Evolutionary conservation across 257 asterid species (phyloP), one percentile per base, ranked within the genome.

Genomic region (Solanum virginianum): DNA sequence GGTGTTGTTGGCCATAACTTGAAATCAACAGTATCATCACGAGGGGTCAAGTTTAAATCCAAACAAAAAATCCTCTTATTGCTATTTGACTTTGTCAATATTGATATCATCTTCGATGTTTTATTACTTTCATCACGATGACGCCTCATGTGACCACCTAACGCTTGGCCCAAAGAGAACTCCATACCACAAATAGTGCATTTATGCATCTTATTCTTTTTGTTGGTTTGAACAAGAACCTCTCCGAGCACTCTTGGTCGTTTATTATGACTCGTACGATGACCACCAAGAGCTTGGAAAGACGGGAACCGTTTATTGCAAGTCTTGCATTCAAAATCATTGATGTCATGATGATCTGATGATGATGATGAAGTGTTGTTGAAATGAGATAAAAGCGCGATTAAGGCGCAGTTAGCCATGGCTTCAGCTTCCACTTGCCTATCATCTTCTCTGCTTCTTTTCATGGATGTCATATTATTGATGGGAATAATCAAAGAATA

Each of bases 291-390:
- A 0, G 86, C 86, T 54, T 84, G 87, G 9, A 84, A 84, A 7
- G 87, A 74, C 1, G 72, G 49, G 7, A 84, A 84, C 2, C 56
- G 24, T 36, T 77, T 57, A 63, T 22, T 24, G 12, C 86, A 84
- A 29, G 86, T 84, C 83, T 75, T 84, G 80, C 87, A 84, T 70
- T 75, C 65, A 20, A 84, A 84, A 17, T 83, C 66, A 66, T 66
- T 24, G 2, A 5, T 62, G 11, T 7, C 12, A n/a, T 10, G 75
- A 5, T 53, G 60, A 7, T 41, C 12, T 65, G 8, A 3, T 54
- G 63, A 53, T 26, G 62, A 12, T 13, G 13, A 12, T 8, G 10
- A 12, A 14, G 10, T 68, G 49, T 12, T 29, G 41, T 39, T 32
- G 22, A 70, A 14, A 15, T n/a, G 63, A 22, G 81, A 83, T 11